Evolutionary conservation across 1,284 basidiomycete species (phyloP).

Genomic region (Limonomyces culmigenus): DNA sequence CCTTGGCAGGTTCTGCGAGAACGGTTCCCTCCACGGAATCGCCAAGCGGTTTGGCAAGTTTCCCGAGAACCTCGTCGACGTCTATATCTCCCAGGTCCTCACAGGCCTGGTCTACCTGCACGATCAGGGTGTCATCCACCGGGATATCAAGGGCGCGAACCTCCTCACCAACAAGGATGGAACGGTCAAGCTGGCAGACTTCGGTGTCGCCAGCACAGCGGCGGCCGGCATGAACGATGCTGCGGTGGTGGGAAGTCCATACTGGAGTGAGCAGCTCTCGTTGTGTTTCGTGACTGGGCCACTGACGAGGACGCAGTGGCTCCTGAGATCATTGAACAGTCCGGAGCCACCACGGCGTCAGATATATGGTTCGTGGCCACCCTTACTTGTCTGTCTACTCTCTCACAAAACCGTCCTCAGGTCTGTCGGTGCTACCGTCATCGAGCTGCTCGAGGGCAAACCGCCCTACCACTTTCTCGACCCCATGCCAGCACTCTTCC

Average conservation of each 20-base stretch:
- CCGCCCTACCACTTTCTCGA: slow-evolving; percentile 93
- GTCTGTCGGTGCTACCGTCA: slow-evolving; percentile 93
- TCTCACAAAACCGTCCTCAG: slow-evolving; percentile 17
- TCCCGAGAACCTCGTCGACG: slow-evolving; percentile 88
- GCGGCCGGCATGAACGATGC: slow-evolving; percentile 62
- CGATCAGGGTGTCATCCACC: slow-evolving; percentile 94
- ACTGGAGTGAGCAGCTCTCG: slow-evolving; percentile 65
- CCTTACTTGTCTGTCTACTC: background rate
- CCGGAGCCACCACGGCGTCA: slow-evolving; percentile 89
- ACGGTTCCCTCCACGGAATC: slow-evolving; percentile 89
- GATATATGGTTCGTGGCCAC: slow-evolving; percentile 75
- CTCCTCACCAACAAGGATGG: slow-evolving; percentile 98
- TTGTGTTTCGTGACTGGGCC: slow-evolving; percentile 9
- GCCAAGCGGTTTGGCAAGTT: slow-evolving; percentile 97
- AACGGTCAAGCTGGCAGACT: slow-evolving; percentile 90
- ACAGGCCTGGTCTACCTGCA: slow-evolving; percentile 91
- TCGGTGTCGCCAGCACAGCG: slow-evolving; percentile 74
- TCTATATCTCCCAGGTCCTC: slow-evolving; percentile 89
- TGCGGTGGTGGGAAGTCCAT: slow-evolving; percentile 90
- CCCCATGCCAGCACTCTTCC: slow-evolving; percentile 95
- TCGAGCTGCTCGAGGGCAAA: slow-evolving; percentile 89
- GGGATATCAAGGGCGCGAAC: slow-evolving; percentile 98
- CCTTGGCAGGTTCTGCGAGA: slow-evolving; percentile 86
- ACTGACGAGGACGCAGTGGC: slow-evolving; percentile 55
- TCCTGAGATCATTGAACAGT: slow-evolving; percentile 94